Base-by-base conservation (phyloP, 2,329 filamentous ascomycete genomes). In the Allantophomopsis cytisporea region DNA sequence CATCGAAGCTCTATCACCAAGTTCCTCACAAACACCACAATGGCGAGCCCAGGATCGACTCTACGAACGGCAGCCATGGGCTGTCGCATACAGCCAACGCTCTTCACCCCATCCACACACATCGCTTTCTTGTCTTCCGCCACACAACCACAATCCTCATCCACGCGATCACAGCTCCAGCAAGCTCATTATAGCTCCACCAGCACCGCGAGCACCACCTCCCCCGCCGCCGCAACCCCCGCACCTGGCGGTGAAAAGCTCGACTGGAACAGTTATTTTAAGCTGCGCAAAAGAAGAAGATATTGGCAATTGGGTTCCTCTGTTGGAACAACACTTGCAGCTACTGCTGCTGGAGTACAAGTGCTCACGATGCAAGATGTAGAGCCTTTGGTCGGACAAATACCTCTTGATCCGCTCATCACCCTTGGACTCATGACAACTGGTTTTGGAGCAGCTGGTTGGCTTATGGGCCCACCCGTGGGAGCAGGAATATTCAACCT, bases 211-310 rank as follows among this genome's bases (percentile, higher is more conserved):
- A n/a, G 21, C 21, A 31, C 23, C 20, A 17, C 23, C 23, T 12
- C 23, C 23, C 23, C 23, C 5, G 23, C 23, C 5, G 23, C 23
- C 23, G 23, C 23, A 8, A 28, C 23, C 23, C 7, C 23, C 4
- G 10, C 23, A 28, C 23, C 23, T 12, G 23, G 23, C 11, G 37
- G 41, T 2, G 47, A 50, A 17, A 40, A 44, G 37, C 45, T 88
- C 33, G 75, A 86, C 62, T 96, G 89, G 89, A 81, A 95, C 65
- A 78, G 76, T 39, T 96, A 94, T 68, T 94, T 96, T 69, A 76
- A 77, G 57, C 79, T 96, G 43, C 86, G 89, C 54, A 83, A 86
- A 52, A 82, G 79, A 43, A 83, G 89, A 41, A 80, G 89, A 44
- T 76, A 83, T 52, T 83, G 88, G 65, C 86, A 89, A 57, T 73